Evolutionary conservation across 2,329 filamentous ascomycete species (phyloP), one percentile per base, ranked within the genome.

Genomic region (Colletotrichum tofieldiae): DNA sequence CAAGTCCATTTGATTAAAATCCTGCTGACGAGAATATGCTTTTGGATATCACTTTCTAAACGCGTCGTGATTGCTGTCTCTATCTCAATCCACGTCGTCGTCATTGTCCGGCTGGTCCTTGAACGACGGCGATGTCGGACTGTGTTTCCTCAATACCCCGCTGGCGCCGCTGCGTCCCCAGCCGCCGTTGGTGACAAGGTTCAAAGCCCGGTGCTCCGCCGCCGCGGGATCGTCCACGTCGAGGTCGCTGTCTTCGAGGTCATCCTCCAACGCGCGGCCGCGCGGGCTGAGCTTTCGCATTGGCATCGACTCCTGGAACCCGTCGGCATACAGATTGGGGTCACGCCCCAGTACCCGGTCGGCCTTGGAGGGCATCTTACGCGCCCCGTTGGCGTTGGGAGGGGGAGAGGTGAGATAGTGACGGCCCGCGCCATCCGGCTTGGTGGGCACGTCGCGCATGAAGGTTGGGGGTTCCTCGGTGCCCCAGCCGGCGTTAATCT

Each of bases 401-500:
- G 70, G 65, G 16, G 79, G 75, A 12, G 70, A 67, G 32, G 76
- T 72, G 3, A 77, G 66, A 66, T 79, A 80, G 71, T 81, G 80
- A 32, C 76, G 75, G 47, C 75, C 67, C 73, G 76, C 75, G 66
- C 79, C 76, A 65, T 73, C 71, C 14, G 71, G 71, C 35, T 71
- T 71, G 2, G 67, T 58, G 55, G 74, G 67, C 55, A 65, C 72
- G 74, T 74, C 60, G 41, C 41, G 70, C 65, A 66, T 65, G 63
- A 72, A 78, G 65, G 52, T 76, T 23, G 73, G 73, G 41, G 76
- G 77, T 3, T 78, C 81, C 8, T 81, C 83, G 11, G 78, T 78
- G 43, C 92, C 92, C 92, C 92, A 94, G 43, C 92, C 92, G 18
- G 92, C 92, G 37, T 86, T 88, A 23, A 88, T 83, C 80, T 94